Evolutionary conservation across 352 stramenopile genomes (phyloP).

Genomic region (Phytophthora constricta): DNA sequence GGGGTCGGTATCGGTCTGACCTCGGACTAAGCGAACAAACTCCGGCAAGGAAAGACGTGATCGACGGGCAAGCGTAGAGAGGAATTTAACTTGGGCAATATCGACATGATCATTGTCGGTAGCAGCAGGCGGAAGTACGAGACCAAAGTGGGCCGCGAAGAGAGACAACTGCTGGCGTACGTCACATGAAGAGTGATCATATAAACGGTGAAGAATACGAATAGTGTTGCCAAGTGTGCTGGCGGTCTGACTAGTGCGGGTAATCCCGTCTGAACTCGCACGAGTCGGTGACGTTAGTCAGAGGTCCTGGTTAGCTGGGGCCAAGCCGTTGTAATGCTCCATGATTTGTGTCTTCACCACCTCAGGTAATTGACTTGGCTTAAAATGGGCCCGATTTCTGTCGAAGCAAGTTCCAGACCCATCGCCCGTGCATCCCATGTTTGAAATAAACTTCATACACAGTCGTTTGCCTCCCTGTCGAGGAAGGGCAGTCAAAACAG

Average conservation of each 20-base stretch:
- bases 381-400: not conserved
- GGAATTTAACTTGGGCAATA: not conserved
- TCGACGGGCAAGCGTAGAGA: not conserved
- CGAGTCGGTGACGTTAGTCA: not conserved
- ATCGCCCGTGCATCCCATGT: constrained; percentile 1
- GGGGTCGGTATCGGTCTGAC: not conserved
- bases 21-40: not conserved
- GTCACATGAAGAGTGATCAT: not conserved
- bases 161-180: not conserved
- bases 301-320: not conserved
- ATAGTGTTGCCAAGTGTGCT: too few relatives aligned
- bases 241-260: too few relatives aligned
- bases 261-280: not conserved
- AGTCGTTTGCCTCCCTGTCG: constrained; percentile 1
- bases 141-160: not conserved
- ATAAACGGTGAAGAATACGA: not conserved
- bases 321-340: not conserved
- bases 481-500: not conserved
- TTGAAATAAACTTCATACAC: constrained; percentile 14
- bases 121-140: not conserved
- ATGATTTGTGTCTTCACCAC: constrained; percentile 1
- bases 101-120: not conserved
- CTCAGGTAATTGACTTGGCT: constrained; percentile 1
- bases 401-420: constrained; percentile 8
- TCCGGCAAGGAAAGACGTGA: not conserved